A percentile compares a stretch with the other conserved stretches of the same genome.
phyloP scores from a whole-genome alignment of 495 filamentous ascomycete genomes.

The Annulohypoxylon nitens region DNA sequence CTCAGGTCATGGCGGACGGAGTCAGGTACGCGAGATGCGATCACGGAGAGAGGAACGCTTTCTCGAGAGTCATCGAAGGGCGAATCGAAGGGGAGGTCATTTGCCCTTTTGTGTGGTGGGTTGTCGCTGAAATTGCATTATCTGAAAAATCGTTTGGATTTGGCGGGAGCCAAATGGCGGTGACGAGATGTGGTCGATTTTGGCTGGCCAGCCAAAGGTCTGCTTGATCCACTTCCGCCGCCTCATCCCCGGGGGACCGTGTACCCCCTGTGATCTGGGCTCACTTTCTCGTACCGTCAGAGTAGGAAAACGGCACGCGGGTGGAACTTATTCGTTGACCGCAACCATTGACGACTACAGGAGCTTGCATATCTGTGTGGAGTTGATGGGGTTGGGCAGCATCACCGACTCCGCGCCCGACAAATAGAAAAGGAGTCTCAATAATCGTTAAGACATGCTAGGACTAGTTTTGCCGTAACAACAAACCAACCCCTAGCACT shows the following conservation, averaged over 20 bases:
- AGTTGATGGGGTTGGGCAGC: slow-evolving; percentile 53
- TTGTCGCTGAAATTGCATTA: slow-evolving; percentile 39
- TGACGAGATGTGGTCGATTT: slow-evolving; percentile 52
- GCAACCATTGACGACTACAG: slow-evolving; percentile 49
- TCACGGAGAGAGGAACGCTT: slow-evolving; percentile 36
- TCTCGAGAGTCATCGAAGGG: background rate
- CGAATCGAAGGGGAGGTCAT: slow-evolving; percentile 7
- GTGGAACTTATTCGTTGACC: slow-evolving; percentile 42
- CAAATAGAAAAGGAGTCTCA: slow-evolving; percentile 42
- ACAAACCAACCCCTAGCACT: slow-evolving; percentile 12
- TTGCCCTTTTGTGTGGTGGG: slow-evolving; percentile 9
- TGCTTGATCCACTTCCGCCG: slow-evolving; percentile 47
- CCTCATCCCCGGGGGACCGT: slow-evolving; percentile 49
- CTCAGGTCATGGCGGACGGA: slow-evolving; percentile 5
- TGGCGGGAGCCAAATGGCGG: slow-evolving; percentile 50
- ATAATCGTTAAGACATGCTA: slow-evolving; percentile 38
- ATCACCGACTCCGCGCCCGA: slow-evolving; percentile 48
- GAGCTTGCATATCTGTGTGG: slow-evolving; percentile 49
- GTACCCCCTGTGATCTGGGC: slow-evolving; percentile 44
- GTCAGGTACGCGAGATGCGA: slow-evolving; percentile 36
- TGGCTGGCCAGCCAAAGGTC: slow-evolving; percentile 47
- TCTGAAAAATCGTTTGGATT: slow-evolving; percentile 31
- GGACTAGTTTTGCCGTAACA: slow-evolving; percentile 12
- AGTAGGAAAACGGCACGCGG: slow-evolving; percentile 43
- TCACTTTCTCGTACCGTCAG: slow-evolving; percentile 41